These are phyloP conservation scores for Evansstolkia leycettana DNA, from an alignment of 495 filamentous ascomycete species.

Conservation along the genomic window DNA sequence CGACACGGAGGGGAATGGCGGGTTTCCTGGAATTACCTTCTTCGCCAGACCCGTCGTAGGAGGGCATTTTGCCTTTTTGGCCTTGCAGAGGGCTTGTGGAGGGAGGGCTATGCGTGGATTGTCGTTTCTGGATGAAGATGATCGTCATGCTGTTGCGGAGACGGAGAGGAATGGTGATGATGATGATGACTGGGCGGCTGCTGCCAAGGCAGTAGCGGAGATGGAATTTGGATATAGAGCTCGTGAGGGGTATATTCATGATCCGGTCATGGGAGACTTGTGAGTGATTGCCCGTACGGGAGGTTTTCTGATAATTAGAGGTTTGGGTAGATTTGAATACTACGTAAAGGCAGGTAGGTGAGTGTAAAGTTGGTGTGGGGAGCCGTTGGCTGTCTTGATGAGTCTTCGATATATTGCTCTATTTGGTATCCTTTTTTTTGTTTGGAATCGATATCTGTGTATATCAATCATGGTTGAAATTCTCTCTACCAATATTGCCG, in stretches of 20 bases:
- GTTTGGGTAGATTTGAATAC: too few species aligned
- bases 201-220: conserved; percentile 17
- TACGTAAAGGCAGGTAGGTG: too few species aligned
- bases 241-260: not conserved
- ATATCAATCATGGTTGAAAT: too few species aligned
- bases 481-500: too few species aligned
- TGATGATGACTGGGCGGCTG: conserved; percentile 10
- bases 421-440: too few species aligned
- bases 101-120: conserved; percentile 55
- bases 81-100: conserved; percentile 62
- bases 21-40: conserved; percentile 58
- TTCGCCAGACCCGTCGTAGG: conserved; percentile 77
- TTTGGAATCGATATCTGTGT: too few species aligned
- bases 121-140: conserved; percentile 43
- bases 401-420: too few species aligned
- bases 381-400: too few species aligned
- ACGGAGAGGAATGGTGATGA: conserved; percentile 14
- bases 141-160: not conserved
- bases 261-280: too few species aligned
- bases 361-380: too few species aligned
- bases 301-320: too few species aligned
- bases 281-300: too few species aligned
- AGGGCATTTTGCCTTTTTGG: conserved; percentile 77
- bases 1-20: conserved; percentile 59
- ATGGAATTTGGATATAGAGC: not conserved